Percentiles rank a stretch among this genome's conserved stretches.
phyloP scores from a whole-genome alignment of 352 stramenopile species.

The Phytophthora multivora region DNA sequence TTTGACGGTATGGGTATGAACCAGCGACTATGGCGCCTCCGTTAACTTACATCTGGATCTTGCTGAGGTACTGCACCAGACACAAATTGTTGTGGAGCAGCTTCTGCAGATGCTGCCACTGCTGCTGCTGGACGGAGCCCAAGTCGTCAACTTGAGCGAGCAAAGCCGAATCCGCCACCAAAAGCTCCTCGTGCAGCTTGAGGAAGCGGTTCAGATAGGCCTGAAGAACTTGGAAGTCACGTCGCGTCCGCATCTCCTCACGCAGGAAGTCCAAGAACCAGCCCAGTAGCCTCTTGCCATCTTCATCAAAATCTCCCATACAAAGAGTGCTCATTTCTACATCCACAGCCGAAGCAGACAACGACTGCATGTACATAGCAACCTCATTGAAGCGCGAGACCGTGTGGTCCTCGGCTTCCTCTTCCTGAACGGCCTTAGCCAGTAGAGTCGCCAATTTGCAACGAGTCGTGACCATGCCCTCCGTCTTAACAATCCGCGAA shows the following conservation, averaged over 20 bases:
- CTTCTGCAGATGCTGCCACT: conserved; percentile 84
- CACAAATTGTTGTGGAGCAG: conserved; percentile 87
- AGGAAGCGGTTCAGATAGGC: conserved; percentile 88
- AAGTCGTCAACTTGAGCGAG: conserved; percentile 63
- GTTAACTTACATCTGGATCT: conserved; percentile 84
- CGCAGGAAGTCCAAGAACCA: conserved; percentile 72
- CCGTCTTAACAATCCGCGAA: conserved; percentile 75
- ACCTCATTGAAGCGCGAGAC: conserved; percentile 52
- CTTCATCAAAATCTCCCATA: conserved; percentile 82
- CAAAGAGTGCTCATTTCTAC: conserved; percentile 86
- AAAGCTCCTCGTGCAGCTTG: conserved; percentile 81
- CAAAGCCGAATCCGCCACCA: conserved; percentile 60
- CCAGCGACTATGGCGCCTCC: too few relatives aligned
- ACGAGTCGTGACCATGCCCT: conserved; percentile 70
- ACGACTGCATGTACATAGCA: conserved; percentile 65
- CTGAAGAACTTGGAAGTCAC: conserved; percentile 82
- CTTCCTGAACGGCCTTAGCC: conserved; percentile 33
- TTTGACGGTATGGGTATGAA: conserved; percentile 7
- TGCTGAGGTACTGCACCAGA: conserved; percentile 87
- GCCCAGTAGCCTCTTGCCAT: conserved; percentile 67
- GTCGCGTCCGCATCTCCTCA: conserved; percentile 65
- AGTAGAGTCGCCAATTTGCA: conserved; percentile 75
- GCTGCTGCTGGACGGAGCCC: conserved; percentile 63
- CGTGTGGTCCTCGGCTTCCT: conserved; percentile 12
- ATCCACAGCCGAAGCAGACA: conserved; percentile 77